These are phyloP conservation scores for Russula sp. DNA, from an alignment of 768 basidiomycete species.

Conservation along the genomic window DNA sequence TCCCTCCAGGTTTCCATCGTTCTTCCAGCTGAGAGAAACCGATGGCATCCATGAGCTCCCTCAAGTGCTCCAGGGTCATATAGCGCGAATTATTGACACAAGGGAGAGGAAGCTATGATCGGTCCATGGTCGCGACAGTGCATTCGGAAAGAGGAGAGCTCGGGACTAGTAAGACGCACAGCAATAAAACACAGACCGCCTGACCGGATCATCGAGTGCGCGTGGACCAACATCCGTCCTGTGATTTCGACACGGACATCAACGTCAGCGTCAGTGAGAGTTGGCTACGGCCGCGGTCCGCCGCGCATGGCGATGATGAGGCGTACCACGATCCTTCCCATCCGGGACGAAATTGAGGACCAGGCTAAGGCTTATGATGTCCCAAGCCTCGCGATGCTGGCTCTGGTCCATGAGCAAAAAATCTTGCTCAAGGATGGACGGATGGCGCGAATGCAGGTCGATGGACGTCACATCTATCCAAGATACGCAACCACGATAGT, in stretches of 20 bases:
- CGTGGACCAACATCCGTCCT: slow-evolving; percentile 68
- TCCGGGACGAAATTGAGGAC: slow-evolving; percentile 87
- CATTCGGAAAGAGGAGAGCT: too few relatives aligned
- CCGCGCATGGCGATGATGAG: background rate
- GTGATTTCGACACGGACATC: too few relatives aligned
- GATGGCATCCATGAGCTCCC: slow-evolving; percentile 47
- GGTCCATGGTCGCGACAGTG: background rate
- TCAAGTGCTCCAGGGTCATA: slow-evolving; percentile 52
- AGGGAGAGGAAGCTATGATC: slow-evolving; percentile 67
- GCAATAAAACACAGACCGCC: slow-evolving; percentile 64
- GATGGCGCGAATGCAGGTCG: slow-evolving; percentile 79
- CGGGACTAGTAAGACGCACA: slow-evolving; percentile 35
- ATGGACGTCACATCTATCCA: slow-evolving; percentile 77
- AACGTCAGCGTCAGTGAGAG: background rate
- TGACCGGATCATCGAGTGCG: slow-evolving; percentile 46
- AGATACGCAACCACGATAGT: slow-evolving; percentile 53
- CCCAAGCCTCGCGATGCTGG: slow-evolving; percentile 55
- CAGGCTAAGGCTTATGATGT: slow-evolving; percentile 75
- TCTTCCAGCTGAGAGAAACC: slow-evolving; percentile 57
- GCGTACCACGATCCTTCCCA: slow-evolving; percentile 63
- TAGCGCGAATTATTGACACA: slow-evolving; percentile 86
- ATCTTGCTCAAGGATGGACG: slow-evolving; percentile 77
- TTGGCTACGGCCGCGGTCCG: background rate
- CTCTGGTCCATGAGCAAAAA: slow-evolving; percentile 57
- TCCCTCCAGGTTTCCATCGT: slow-evolving; percentile 62